phyloP scores from a whole-genome alignment of 306 rosid species.

The Cajanus cajan region DNA sequence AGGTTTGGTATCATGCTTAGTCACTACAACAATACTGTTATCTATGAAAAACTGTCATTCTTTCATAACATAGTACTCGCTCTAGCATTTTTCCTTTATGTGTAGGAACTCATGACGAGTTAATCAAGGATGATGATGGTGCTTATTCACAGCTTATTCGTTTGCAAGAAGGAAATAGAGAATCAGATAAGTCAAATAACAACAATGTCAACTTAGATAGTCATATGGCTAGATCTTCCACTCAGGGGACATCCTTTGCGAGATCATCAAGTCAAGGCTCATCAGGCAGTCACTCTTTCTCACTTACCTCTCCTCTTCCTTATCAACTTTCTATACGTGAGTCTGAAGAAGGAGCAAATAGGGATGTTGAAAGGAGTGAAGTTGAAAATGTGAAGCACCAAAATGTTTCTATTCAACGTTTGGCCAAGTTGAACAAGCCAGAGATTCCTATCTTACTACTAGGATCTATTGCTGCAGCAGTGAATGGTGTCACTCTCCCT shows the following conservation, averaged over 20 bases:
- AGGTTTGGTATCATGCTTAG: neutral
- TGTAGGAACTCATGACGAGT: conserved; percentile 46
- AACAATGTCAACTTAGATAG: conserved; percentile 31
- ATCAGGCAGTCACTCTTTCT: conserved; percentile 23
- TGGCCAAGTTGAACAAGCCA: conserved; percentile 65
- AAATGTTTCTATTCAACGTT: conserved; percentile 47
- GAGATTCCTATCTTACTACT: conserved; percentile 62
- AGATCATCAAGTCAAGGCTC: neutral
- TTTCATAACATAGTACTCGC: neutral
- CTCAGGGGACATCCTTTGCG: neutral
- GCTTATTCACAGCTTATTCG: neutral
- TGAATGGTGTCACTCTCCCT: conserved; percentile 65
- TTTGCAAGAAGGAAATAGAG: neutral
- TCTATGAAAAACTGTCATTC: neutral
- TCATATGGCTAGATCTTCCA: conserved; percentile 19
- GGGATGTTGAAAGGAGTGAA: neutral
- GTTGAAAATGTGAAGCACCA: conserved; percentile 1
- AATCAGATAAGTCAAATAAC: neutral
- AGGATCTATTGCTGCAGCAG: conserved; percentile 62
- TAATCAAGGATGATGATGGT: neutral
- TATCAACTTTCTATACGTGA: conserved; percentile 12
- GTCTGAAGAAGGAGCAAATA: conserved; percentile 1
- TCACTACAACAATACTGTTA: neutral
- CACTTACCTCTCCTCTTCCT: conserved; percentile 11
- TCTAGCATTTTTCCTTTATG: conserved; percentile 4